phyloP scores from a whole-genome alignment of 371 early-diverging fungal genomes.

The Syncephalis plumigaleata region DNA sequence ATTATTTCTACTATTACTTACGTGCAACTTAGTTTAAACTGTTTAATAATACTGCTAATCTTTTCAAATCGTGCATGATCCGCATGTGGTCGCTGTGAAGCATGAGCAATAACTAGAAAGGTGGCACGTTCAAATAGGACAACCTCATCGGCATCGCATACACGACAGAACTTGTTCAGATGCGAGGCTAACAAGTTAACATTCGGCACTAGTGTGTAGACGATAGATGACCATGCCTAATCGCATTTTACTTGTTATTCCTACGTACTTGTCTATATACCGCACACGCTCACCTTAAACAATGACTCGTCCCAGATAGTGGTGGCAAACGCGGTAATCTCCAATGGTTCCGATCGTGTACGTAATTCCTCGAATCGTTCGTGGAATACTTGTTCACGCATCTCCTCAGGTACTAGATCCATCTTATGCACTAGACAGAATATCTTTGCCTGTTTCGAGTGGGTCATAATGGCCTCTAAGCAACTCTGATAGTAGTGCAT shows the following conservation, averaged over 20 bases:
- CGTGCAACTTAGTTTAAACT: constrained; percentile 76
- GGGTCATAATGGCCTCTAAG: constrained; percentile 60
- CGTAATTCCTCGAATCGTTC: constrained; percentile 51
- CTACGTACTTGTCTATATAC: no score
- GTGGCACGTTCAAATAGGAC: constrained; percentile 88
- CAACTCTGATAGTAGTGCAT: constrained; percentile 81
- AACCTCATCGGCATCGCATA: constrained; percentile 86
- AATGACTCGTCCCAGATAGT: constrained; percentile 95
- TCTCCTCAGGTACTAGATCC: constrained; percentile 75
- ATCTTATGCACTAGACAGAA: constrained; percentile 94
- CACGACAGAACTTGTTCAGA: constrained; percentile 52
- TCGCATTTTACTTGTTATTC: background rate
- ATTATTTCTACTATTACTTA: constrained; percentile 10
- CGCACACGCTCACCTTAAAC: constrained; percentile 42
- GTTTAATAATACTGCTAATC: constrained; percentile 87
- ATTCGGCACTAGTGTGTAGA: constrained; percentile 86
- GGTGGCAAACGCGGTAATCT: constrained; percentile 61
- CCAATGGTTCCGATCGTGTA: constrained; percentile 48
- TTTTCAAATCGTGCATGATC: constrained; percentile 78
- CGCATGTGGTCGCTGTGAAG: constrained; percentile 29
- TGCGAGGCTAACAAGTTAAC: constrained; percentile 61
- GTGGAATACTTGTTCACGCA: constrained; percentile 49
- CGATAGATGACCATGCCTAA: constrained; percentile 92
- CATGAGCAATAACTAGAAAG: constrained; percentile 81
- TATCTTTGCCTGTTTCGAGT: constrained; percentile 78